These are phyloP conservation scores for Boletus sp. DNA, from an alignment of 768 basidiomycete genomes.

Conservation along the genomic window DNA sequence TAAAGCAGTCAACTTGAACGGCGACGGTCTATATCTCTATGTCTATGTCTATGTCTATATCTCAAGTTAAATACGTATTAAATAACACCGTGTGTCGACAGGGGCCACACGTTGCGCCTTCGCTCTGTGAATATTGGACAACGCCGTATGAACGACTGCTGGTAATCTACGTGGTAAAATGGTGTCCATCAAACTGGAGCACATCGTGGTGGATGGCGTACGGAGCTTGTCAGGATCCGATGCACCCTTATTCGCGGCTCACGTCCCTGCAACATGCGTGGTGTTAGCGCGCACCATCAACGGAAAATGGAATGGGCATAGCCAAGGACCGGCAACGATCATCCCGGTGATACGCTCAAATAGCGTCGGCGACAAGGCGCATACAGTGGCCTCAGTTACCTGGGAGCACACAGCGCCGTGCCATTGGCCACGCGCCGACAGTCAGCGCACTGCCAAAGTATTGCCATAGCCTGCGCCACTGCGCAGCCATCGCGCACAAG, in stretches of 20 bases:
- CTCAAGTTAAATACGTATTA: background rate
- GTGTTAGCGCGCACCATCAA: conserved; percentile 12
- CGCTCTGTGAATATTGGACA: background rate
- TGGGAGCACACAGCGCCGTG: background rate
- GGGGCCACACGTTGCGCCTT: too few species aligned
- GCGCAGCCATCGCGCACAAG: conserved; percentile 4
- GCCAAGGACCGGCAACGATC: background rate
- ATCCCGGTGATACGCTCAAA: conserved; percentile 10
- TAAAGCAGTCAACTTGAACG: too few species aligned
- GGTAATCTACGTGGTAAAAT: background rate
- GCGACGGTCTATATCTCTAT: background rate
- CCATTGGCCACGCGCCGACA: background rate
- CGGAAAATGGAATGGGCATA: background rate
- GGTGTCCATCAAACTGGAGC: background rate
- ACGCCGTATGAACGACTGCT: background rate
- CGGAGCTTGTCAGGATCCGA: background rate
- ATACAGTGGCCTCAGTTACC: background rate
- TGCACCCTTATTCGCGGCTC: conserved; percentile 29
- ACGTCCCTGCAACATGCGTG: conserved; percentile 26
- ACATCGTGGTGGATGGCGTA: background rate
- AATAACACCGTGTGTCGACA: background rate
- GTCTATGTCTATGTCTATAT: background rate
- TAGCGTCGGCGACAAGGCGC: conserved; percentile 2
- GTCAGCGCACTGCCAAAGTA: background rate
- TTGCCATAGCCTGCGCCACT: background rate